phyloP scores from a whole-genome alignment of 305 asterid genomes.

The Salvia sclarea region DNA sequence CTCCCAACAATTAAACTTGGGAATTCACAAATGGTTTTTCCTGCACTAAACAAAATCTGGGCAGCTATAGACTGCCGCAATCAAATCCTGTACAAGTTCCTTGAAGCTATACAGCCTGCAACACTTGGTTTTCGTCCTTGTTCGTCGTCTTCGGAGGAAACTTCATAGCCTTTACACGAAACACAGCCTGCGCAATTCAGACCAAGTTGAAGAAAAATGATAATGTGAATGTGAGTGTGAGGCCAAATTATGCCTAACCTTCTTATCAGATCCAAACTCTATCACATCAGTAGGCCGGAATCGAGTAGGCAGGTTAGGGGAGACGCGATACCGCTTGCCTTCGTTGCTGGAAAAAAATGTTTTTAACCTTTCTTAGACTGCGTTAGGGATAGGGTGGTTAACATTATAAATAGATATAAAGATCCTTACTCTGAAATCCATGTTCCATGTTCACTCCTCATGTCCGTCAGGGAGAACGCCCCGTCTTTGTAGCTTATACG shows the following conservation, averaged over 20 bases:
- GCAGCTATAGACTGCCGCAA: constrained; percentile 32
- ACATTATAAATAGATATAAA: too few relatives aligned
- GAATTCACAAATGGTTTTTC: constrained; percentile 10
- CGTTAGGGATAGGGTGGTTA: too few relatives aligned
- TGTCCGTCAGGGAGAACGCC: constrained; percentile 70
- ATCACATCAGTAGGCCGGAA: constrained; percentile 74
- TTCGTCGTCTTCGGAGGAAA: constrained; percentile 38
- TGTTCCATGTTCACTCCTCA: constrained; percentile 84
- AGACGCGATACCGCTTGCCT: constrained; percentile 58
- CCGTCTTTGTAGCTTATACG: constrained; percentile 77
- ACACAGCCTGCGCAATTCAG: constrained; percentile 48
- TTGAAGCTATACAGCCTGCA: constrained; percentile 51
- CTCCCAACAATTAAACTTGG: neutral
- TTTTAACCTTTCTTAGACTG: neutral
- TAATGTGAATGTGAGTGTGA: neutral
- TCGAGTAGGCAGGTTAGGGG: constrained; percentile 77
- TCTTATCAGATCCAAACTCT: constrained; percentile 83
- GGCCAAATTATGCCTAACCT: constrained; percentile 41
- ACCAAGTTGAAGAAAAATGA: neutral
- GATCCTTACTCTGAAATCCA: constrained; percentile 74
- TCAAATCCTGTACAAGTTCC: constrained; percentile 51
- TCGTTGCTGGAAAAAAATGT: constrained; percentile 54
- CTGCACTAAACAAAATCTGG: constrained; percentile 39
- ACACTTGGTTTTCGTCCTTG: constrained; percentile 39
- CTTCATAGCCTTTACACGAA: constrained; percentile 79